Base-by-base conservation (phyloP, 208 protist genomes). In the Phytomonas serpens region DNA sequence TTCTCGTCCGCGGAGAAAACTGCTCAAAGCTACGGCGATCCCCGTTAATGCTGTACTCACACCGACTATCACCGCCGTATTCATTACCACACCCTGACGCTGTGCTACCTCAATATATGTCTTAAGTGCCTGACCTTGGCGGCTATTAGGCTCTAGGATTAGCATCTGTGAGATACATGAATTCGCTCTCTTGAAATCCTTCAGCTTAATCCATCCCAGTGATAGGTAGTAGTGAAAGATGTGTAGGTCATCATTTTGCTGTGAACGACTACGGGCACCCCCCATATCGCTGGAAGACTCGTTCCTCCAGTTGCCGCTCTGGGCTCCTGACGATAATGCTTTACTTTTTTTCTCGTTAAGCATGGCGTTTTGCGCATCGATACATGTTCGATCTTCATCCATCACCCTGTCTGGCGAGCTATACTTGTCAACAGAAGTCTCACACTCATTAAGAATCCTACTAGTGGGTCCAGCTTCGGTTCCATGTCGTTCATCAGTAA, bases 181-280 rank as follows among this genome's bases (percentile, higher is more conserved):
- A 37, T 77, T 74, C 1, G 87, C 87, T 69, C 82, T 84, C 11
- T 89, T 73, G 31, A 87, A 80, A 23, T 84, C 68, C 16, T 70
- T 76, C 34, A 93, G 80, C 69, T 95, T 95, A 36, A 89, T 86
- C 80, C 81, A 90, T 38, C 87, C 90, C 19, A 95, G 61, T 7
- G 81, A 68, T 27, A 95, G 76, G 72, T 95, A 89, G 69, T 92
- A 95, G 74, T 92, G 77, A 62, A 86, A 82, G 30, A 88, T 63
- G 7, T 73, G 71, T n/a, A 90, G 47, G 73, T 86, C 80, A 42
- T 77, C 64, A 29, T 33, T 57, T 27, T 19, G 0, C 19, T 57
- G 47, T 57, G 47, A 57, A 57, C 19, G 47, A 1, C 47, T 27
- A 6, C 5, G 64, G 13, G 74, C 64, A 23, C 68, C 65, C 9